phyloP scores from a whole-genome alignment of 179 eudicot genomes.

The Beta macrorhiza region DNA sequence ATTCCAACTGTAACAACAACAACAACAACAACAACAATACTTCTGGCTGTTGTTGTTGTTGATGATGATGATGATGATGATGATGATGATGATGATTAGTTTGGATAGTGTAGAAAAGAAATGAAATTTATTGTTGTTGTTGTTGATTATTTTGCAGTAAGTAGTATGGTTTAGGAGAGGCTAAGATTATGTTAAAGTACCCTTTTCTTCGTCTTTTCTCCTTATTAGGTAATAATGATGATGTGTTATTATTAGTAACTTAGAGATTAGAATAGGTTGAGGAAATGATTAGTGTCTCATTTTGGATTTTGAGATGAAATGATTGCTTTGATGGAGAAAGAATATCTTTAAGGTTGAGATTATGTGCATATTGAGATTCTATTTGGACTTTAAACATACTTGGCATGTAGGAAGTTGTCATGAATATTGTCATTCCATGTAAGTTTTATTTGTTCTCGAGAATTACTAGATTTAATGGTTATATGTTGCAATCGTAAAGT shows the following conservation, averaged over 20 bases:
- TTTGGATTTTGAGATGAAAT: neutral
- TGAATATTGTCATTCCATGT: too few species aligned
- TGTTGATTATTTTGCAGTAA: neutral
- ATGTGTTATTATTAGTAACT: neutral
- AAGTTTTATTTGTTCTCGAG: too few species aligned
- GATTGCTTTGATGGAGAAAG: constrained; percentile 16
- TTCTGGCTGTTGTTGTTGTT: too few species aligned
- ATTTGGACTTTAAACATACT: too few species aligned
- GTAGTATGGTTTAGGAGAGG: neutral
- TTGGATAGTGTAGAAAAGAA: too few species aligned
- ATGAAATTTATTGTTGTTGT: too few species aligned
- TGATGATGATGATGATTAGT: neutral
- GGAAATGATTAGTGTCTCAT: constrained; percentile 25
- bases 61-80: too few species aligned
- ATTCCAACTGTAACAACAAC: too few species aligned
- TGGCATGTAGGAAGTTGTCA: too few species aligned
- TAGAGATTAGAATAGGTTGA: neutral
- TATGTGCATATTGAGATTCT: neutral
- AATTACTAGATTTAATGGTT: too few species aligned
- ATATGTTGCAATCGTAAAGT: too few species aligned
- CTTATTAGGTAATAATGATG: constrained; percentile 8
- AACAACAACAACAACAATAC: too few species aligned
- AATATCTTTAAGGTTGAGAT: neutral
- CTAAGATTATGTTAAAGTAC: neutral
- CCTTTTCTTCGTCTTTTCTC: neutral